Base-by-base conservation (phyloP, 352 stramenopile species). In the Pythium plurisporium region DNA sequence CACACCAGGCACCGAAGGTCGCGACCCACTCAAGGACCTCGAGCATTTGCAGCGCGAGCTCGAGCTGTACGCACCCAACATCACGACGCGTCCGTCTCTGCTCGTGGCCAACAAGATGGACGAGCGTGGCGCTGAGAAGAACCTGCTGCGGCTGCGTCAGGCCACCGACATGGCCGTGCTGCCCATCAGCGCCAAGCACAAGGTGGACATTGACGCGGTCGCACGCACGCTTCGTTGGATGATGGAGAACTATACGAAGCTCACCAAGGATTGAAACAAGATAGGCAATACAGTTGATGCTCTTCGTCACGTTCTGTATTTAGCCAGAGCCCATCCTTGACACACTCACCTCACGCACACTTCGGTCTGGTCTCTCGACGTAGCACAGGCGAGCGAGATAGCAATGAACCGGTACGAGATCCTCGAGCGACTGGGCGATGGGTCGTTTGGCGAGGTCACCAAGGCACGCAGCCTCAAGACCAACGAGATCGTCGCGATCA, bases 341-440 rank as follows among this genome's bases (percentile, higher is more conserved):
- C n/a, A n/a, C n/a, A n/a, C n/a, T n/a, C n/a, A n/a, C n/a, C n/a
- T n/a, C n/a, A n/a, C n/a, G n/a, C n/a, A n/a, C n/a, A n/a, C n/a
- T n/a, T n/a, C n/a, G n/a, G n/a, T n/a, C n/a, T n/a, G n/a, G n/a
- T n/a, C n/a, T n/a, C n/a, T n/a, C n/a, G n/a, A n/a, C n/a, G n/a
- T n/a, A n/a, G n/a, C n/a, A n/a, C n/a, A n/a, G n/a, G n/a, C n/a
- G n/a, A n/a, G n/a, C n/a, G n/a, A n/a, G n/a, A n/a, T n/a, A n/a
- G n/a, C 38, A 5, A 95, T 95, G 86, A 96, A 97, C 58, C 78
- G 87, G 14, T 97, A 97, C 69, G 90, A 97, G 71, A 71, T 97
- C 30, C 84, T 95, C 10, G 91, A 98, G 62, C 73, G 81, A 43
- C 69, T 98, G 17, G 95, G 95, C 22, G 90, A 98, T 67, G 94